A percentile compares a stretch with the other conserved stretches of the same genome.
Evolutionary conservation across 2,329 filamentous ascomycete genomes (phyloP).

Genomic region (Epichloe elymi): DNA sequence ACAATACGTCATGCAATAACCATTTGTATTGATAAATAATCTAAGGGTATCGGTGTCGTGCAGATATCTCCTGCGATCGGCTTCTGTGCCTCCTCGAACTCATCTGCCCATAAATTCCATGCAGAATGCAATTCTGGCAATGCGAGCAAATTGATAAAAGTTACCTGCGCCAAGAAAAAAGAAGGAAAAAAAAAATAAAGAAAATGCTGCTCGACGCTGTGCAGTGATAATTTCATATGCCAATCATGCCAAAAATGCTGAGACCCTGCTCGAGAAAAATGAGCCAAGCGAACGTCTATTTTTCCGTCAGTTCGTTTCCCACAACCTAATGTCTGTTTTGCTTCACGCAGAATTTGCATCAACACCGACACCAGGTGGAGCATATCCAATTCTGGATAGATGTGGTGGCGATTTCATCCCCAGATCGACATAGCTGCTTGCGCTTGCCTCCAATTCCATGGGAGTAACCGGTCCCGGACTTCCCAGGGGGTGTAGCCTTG

Average conservation of each 20-base stretch:
- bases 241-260: background rate
- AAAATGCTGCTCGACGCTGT: background rate
- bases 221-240: background rate
- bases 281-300: background rate
- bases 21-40: background rate
- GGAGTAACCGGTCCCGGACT: constrained; percentile 50
- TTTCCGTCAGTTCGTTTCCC: background rate
- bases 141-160: background rate
- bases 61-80: background rate
- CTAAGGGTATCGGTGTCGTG: background rate
- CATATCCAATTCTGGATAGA: background rate
- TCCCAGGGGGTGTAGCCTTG: constrained; percentile 37
- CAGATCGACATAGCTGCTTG: constrained; percentile 24
- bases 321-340: background rate
- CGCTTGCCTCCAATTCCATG: constrained; percentile 37
- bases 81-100: background rate
- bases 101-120: background rate
- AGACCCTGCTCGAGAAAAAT: background rate
- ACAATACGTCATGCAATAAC: background rate
- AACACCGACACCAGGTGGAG: background rate
- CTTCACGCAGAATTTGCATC: background rate
- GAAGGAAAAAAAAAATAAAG: background rate
- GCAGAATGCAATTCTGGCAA: background rate
- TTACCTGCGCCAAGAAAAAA: background rate
- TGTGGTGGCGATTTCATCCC: background rate